These are phyloP conservation scores for Aureobasidium sp. DNA, from an alignment of 2,329 filamentous ascomycete genomes.

Conservation along the genomic window DNA sequence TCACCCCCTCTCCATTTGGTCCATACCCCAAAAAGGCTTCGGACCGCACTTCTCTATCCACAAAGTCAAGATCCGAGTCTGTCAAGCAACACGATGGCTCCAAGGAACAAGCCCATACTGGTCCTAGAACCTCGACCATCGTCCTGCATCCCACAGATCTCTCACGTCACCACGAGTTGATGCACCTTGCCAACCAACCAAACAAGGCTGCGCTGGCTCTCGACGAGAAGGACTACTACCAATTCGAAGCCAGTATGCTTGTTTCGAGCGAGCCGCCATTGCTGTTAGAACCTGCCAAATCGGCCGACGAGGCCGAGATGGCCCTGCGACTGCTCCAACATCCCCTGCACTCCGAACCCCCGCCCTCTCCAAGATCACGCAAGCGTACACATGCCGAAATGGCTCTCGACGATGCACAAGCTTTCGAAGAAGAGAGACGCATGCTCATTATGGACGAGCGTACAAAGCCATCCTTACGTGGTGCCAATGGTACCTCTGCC, in stretches of 20 bases:
- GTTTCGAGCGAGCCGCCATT: slow-evolving; percentile 68
- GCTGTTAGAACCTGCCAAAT: slow-evolving; percentile 68
- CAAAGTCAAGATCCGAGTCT: slow-evolving; percentile 32
- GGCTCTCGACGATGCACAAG: slow-evolving; percentile 87
- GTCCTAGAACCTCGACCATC: slow-evolving; percentile 62
- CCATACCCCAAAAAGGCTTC: slow-evolving; percentile 52
- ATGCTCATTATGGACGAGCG: slow-evolving; percentile 91
- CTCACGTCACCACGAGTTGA: slow-evolving; percentile 67
- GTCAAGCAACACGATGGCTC: slow-evolving; percentile 38
- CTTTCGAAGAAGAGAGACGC: slow-evolving; percentile 80
- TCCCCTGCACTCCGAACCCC: slow-evolving; percentile 66
- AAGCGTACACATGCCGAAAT: slow-evolving; percentile 94
- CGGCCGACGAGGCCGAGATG: slow-evolving; percentile 59
- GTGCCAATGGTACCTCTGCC: slow-evolving; percentile 54
- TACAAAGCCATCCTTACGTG: slow-evolving; percentile 54
- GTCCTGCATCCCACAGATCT: slow-evolving; percentile 80
- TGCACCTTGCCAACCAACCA: slow-evolving; percentile 64
- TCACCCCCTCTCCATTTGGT: slow-evolving; percentile 81
- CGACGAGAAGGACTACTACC: slow-evolving; percentile 64
- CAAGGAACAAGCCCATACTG: slow-evolving; percentile 24
- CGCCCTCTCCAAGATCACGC: slow-evolving; percentile 77
- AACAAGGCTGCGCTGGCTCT: slow-evolving; percentile 50
- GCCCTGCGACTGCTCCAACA: slow-evolving; percentile 67
- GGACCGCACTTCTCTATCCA: slow-evolving; percentile 34
- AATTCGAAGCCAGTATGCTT: slow-evolving; percentile 70